Base-by-base conservation (phyloP, 768 basidiomycete species). In the Megacollybia marginata region DNA sequence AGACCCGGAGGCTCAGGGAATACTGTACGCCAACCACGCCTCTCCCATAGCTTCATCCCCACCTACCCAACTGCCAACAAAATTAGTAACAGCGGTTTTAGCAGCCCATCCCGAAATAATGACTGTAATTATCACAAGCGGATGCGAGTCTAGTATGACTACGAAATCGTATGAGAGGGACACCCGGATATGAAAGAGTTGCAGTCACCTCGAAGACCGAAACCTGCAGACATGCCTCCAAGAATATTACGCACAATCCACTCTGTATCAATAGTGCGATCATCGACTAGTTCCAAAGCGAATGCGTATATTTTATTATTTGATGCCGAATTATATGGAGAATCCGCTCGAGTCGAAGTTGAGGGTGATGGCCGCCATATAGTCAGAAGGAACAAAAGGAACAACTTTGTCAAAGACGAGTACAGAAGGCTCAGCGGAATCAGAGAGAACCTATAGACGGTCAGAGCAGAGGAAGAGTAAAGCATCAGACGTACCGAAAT, bases 171-270 rank as follows among this genome's bases (percentile, higher is more conserved):
- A 44, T 45, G 33, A 33, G 44, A 13, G 38, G 34, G n/a, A 43
- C 9, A 5, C 9, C 11, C 9, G 48, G 13, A 33, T 6, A 9
- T 44, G n/a, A 43, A 23, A 32, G 52, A 54, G 32, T 11, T 13
- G 23, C 0, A 60, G 70, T 40, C 57, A 90, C 89, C 86, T 59
- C 89, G 78, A 48, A 92, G 63, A 0, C 88, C 90, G 62, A 92
- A 92, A 1, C 90, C 90, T 32, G 89, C 85, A 10, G 88, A 84
- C 80, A 92, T 83, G 0, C 90, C 90, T 10, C 90, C 90, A 2
- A 92, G 69, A 9, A 91, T 71, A 55, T 92, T 92, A 20, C 90
- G 74, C 4, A 92, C 80, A 6, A 90, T 69, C 90, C 90, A 92
- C 58, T 86, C 87, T 7, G 86, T 78, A 61, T 92, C 87, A 1